These are phyloP conservation scores for Neoarthrinium moseri DNA, from an alignment of 2,329 filamentous ascomycete species.

Conservation along the genomic window DNA sequence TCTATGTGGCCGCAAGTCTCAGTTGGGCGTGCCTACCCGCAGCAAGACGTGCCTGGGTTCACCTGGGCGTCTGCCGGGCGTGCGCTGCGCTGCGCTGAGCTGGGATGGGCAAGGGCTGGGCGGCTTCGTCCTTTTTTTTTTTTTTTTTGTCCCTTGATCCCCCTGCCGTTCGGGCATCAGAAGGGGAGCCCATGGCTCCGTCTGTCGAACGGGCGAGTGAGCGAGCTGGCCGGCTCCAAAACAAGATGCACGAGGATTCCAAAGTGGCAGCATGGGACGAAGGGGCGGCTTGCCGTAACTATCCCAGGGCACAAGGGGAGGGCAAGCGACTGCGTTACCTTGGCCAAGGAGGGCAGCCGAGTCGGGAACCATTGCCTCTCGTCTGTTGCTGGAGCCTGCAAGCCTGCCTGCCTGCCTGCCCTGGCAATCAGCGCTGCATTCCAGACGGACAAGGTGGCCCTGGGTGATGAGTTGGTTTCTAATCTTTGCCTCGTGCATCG, in stretches of 20 bases:
- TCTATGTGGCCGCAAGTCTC: conserved; percentile 9
- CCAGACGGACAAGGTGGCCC: neutral
- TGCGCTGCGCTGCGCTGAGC: neutral
- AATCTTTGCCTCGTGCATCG: neutral
- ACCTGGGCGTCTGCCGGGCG: neutral
- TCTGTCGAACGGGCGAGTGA: no score
- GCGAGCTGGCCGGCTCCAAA: no score
- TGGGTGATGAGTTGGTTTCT: conserved; percentile 7
- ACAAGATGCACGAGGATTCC: no score
- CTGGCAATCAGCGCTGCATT: no score
- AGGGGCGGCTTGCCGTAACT: neutral
- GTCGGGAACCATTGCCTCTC: neutral
- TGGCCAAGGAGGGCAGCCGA: neutral
- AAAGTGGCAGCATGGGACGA: neutral
- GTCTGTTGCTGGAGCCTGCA: no score
- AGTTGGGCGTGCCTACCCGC: conserved; percentile 13
- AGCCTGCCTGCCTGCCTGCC: no score
- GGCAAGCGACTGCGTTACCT: conserved; percentile 3
- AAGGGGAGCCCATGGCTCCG: no score
- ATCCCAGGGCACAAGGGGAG: no score
- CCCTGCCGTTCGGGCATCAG: no score
- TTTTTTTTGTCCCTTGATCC: no score
- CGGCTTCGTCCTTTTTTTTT: no score
- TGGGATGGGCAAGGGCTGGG: neutral
- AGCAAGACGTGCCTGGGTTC: conserved; percentile 5